Conservation (phyloP, 2,329 filamentous ascomycete species). For the Venturia asperata region DNA sequence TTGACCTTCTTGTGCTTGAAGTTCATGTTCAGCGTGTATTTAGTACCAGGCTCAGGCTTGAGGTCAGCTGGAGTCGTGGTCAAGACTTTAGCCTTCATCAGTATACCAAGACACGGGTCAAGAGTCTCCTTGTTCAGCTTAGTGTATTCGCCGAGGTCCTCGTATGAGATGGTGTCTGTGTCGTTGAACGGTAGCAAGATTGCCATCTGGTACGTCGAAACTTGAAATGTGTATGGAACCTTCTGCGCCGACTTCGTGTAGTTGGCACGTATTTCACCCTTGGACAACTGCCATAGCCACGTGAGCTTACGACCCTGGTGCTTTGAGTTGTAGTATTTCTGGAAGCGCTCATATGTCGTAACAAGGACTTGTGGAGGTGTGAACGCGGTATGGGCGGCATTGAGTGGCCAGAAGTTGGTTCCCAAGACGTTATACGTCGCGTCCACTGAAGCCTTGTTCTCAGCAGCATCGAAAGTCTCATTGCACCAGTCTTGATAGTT, state of each 20-base stretch:
- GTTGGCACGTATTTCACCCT: slow-evolving; percentile 90
- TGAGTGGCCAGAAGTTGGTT: slow-evolving; percentile 95
- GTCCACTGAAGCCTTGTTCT: slow-evolving; percentile 65
- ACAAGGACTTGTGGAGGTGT: slow-evolving; percentile 78
- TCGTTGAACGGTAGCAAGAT: slow-evolving; percentile 94
- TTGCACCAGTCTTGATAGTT: slow-evolving; percentile 75
- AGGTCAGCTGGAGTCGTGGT: slow-evolving; percentile 62
- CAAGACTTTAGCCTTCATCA: slow-evolving; percentile 90
- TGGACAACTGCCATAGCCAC: slow-evolving; percentile 97
- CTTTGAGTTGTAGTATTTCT: slow-evolving; percentile 89
- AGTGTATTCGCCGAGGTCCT: slow-evolving; percentile 78
- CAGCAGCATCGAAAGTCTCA: slow-evolving; percentile 56
- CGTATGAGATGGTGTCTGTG: slow-evolving; percentile 73
- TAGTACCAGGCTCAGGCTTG: slow-evolving; percentile 70
- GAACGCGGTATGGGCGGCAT: slow-evolving; percentile 79
- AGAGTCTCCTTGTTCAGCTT: slow-evolving; percentile 73
- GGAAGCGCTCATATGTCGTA: slow-evolving; percentile 82
- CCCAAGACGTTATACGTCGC: slow-evolving; percentile 88
- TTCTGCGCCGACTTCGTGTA: slow-evolving; percentile 72
- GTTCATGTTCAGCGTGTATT: slow-evolving; percentile 79
- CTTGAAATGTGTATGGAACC: slow-evolving; percentile 91
- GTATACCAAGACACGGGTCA: slow-evolving; percentile 76
- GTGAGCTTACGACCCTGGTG: slow-evolving; percentile 94
- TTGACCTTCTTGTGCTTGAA: slow-evolving; percentile 99
- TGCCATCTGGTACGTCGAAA: slow-evolving; percentile 97